Percentiles rank a stretch among this genome's conserved stretches.
Evolutionary conservation across 2,329 filamentous ascomycete genomes (phyloP).

Genomic region (Spiromastix sp.): DNA sequence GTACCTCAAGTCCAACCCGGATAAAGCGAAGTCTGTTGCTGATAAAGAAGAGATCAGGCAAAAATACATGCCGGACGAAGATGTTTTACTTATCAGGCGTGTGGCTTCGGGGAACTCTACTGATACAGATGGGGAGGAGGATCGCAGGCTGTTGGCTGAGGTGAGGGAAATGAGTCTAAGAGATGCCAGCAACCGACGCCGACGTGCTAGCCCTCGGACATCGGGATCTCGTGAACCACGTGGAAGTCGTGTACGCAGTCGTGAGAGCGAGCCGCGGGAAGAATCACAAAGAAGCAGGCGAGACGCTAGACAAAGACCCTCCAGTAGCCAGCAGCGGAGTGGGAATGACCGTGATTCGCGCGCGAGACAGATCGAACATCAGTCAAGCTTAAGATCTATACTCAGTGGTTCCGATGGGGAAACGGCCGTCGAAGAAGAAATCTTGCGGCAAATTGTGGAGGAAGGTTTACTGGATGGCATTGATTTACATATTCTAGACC

Average conservation of each 20-base stretch:
- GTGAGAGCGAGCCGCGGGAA: constrained; percentile 29
- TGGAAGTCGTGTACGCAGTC: constrained; percentile 23
- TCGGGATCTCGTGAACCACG: constrained; percentile 20
- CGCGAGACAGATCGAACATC: constrained; percentile 65
- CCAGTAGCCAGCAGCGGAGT: constrained; percentile 12
- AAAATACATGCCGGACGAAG: constrained; percentile 72
- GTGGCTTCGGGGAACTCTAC: constrained; percentile 21
- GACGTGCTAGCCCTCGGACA: constrained; percentile 13
- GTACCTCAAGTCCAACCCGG: constrained; percentile 70
- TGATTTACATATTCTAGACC: constrained; percentile 77
- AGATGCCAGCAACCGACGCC: constrained; percentile 18
- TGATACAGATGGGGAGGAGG: constrained; percentile 47
- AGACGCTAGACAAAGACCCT: constrained; percentile 15
- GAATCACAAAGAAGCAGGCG: constrained; percentile 23
- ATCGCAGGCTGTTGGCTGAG: constrained; percentile 59
- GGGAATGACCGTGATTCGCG: constrained; percentile 19
- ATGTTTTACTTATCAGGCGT: constrained; percentile 54
- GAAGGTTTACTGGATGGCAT: constrained; percentile 81
- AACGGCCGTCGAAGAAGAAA: constrained; percentile 71
- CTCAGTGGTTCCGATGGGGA: constrained; percentile 71
- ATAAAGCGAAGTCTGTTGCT: constrained; percentile 54
- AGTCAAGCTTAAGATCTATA: constrained; percentile 76
- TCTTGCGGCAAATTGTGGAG: constrained; percentile 77
- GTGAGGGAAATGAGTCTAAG: constrained; percentile 64
- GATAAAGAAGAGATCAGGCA: constrained; percentile 68